Conservation (phyloP, 176 grass and related monocot genomes). For the Carex kokanica region DNA sequence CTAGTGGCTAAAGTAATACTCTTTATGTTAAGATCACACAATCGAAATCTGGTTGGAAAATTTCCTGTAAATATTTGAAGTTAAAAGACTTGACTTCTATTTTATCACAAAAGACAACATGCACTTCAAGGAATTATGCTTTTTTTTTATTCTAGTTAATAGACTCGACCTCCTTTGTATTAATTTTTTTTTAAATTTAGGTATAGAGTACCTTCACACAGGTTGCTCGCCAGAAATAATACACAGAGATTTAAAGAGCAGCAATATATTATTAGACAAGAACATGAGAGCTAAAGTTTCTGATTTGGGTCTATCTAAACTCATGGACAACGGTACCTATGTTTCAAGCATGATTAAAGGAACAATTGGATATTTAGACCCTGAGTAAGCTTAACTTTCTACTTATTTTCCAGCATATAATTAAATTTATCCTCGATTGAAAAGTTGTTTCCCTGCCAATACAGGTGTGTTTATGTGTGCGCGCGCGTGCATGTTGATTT, state of each 20-base stretch:
- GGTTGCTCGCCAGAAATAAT: constrained; percentile 91
- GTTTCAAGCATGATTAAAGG: constrained; percentile 81
- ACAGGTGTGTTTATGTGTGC: too few species aligned
- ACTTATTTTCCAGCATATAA: neutral
- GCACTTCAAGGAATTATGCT: neutral
- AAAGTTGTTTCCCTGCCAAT: too few species aligned
- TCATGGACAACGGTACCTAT: constrained; percentile 56
- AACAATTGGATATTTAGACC: constrained; percentile 87
- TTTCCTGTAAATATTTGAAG: too few species aligned
- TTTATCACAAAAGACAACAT: neutral
- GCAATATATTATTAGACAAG: constrained; percentile 93
- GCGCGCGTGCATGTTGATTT: neutral
- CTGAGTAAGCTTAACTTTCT: constrained; percentile 57
- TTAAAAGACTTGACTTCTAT: too few species aligned
- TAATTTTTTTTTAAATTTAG: constrained; percentile 35
- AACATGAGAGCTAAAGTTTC: constrained; percentile 81
- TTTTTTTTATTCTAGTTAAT: neutral
- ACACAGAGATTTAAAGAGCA: constrained; percentile 91
- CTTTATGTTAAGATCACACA: too few species aligned
- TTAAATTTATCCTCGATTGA: neutral
- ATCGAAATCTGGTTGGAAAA: too few species aligned
- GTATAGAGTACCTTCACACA: constrained; percentile 91
- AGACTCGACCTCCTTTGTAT: neutral
- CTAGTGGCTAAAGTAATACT: too few species aligned
- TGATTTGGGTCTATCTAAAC: constrained; percentile 92